Evolutionary conservation across 306 rosid species (phyloP).

Genomic region (Citrullus colocynthis): DNA sequence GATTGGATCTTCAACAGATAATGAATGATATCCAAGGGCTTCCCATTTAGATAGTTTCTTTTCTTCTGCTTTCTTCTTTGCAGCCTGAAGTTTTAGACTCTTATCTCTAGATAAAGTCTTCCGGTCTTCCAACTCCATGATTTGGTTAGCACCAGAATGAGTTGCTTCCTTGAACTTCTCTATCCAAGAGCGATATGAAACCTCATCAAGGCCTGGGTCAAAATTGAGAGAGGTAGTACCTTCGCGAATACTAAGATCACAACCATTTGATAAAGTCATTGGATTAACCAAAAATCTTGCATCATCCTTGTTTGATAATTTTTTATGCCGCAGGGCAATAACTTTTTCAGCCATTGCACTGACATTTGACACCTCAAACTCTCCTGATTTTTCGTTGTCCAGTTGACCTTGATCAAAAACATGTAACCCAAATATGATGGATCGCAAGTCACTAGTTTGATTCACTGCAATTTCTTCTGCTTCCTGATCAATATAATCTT

Average conservation of each 20-base stretch:
- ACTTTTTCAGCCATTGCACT: conserved; percentile 59
- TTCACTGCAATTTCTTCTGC: conserved; percentile 31
- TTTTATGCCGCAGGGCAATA: conserved; percentile 39
- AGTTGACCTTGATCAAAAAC: conserved; percentile 47
- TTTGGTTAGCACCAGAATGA: conserved; percentile 28
- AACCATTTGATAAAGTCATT: conserved; percentile 21
- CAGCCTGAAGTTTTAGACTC: conserved; percentile 45
- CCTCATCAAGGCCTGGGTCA: conserved; percentile 57
- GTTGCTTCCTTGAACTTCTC: conserved; percentile 68
- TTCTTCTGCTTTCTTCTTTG: conserved; percentile 67
- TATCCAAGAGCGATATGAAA: conserved; percentile 76
- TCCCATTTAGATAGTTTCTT: conserved; percentile 74
- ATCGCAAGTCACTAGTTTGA: conserved; percentile 55
- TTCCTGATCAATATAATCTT: conserved; percentile 34
- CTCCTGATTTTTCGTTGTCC: conserved; percentile 23
- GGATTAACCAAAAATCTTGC: conserved; percentile 63
- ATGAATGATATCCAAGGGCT: conserved; percentile 62
- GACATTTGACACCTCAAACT: conserved; percentile 36
- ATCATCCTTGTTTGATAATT: conserved; percentile 30
- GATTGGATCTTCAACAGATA: conserved; percentile 40
- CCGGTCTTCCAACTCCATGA: conserved; percentile 28
- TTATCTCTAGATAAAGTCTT: conserved; percentile 33
- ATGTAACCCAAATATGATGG: conserved; percentile 68
- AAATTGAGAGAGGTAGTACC: conserved; percentile 21
- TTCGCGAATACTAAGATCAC: conserved; percentile 26